Conservation (phyloP, 2,329 filamentous ascomycete species). For the Lachnum nothofagi region DNA sequence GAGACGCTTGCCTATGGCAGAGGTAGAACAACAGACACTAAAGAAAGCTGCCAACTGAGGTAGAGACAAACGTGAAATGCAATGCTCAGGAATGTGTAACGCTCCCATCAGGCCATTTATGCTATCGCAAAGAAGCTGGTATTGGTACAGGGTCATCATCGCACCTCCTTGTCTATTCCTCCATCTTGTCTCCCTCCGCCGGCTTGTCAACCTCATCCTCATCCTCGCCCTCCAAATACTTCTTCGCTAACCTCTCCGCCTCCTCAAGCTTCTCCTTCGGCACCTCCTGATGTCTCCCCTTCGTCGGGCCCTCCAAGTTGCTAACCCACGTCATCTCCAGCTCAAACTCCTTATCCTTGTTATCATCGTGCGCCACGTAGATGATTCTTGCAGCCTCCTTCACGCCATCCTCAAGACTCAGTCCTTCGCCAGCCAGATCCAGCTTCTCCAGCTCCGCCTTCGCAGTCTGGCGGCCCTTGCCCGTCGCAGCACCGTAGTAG, state of each 20-base stretch:
- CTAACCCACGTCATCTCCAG: constrained; percentile 99
- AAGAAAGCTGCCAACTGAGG: no score
- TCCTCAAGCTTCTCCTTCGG: constrained; percentile 86
- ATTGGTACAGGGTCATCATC: constrained; percentile 29
- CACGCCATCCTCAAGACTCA: constrained; percentile 80
- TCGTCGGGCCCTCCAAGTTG: constrained; percentile 74
- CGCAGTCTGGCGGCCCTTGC: constrained; percentile 92
- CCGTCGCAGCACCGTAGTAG: constrained; percentile 95
- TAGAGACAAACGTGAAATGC: not conserved
- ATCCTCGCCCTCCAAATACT: constrained; percentile 79
- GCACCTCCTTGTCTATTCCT: constrained; percentile 59
- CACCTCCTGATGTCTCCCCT: constrained; percentile 88
- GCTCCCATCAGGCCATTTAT: not conserved
- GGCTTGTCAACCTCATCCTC: constrained; percentile 66
- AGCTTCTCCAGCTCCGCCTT: constrained; percentile 99
- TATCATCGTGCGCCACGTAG: constrained; percentile 95
- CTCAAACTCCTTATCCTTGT: constrained; percentile 99
- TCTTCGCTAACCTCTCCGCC: constrained; percentile 88
- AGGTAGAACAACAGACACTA: no score
- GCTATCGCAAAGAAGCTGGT: constrained; percentile 18
- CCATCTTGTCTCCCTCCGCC: constrained; percentile 73
- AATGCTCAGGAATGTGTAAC: not conserved
- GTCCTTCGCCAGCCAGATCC: constrained; percentile 69
- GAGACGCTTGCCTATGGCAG: no score
- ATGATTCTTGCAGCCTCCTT: constrained; percentile 97